Evolutionary conservation across 495 filamentous ascomycete species (phyloP).

Genomic region (Symbiotaphrina buchneri): DNA sequence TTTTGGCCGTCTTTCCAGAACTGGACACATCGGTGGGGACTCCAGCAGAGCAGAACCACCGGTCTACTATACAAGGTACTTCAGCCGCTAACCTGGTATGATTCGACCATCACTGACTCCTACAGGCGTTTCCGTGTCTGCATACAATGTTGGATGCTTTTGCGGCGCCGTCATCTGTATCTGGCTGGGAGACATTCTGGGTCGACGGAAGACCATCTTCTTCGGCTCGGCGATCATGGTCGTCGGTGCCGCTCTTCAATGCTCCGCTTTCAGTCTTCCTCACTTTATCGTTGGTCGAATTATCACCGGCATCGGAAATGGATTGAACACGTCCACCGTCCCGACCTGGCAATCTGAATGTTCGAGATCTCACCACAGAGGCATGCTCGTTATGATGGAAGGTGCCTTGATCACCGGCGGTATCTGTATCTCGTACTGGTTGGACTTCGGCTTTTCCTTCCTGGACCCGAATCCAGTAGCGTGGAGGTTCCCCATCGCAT

Average conservation of each 20-base stretch:
- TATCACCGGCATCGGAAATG: constrained; percentile 45
- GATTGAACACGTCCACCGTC: constrained; percentile 42
- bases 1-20: no score
- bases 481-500: constrained; percentile 56
- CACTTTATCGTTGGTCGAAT: constrained; percentile 45
- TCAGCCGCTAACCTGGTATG: no score
- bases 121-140: constrained; percentile 30
- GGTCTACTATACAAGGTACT: no score
- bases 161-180: constrained; percentile 44
- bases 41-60: no score
- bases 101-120: no score
- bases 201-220: constrained; percentile 47
- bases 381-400: constrained; percentile 64
- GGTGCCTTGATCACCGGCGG: constrained; percentile 49
- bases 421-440: constrained; percentile 55
- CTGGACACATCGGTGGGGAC: no score
- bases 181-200: constrained; percentile 48
- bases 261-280: constrained; percentile 29
- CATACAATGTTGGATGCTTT: constrained; percentile 63
- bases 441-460: constrained; percentile 48
- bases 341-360: constrained; percentile 68
- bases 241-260: constrained; percentile 42
- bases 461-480: constrained; percentile 35
- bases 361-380: constrained; percentile 47
- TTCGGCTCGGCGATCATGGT: constrained; percentile 46